Evolutionary conservation across 1,284 basidiomycete species (phyloP), one percentile per base, ranked within the genome.

Genomic region (Stereum hirsutum): DNA sequence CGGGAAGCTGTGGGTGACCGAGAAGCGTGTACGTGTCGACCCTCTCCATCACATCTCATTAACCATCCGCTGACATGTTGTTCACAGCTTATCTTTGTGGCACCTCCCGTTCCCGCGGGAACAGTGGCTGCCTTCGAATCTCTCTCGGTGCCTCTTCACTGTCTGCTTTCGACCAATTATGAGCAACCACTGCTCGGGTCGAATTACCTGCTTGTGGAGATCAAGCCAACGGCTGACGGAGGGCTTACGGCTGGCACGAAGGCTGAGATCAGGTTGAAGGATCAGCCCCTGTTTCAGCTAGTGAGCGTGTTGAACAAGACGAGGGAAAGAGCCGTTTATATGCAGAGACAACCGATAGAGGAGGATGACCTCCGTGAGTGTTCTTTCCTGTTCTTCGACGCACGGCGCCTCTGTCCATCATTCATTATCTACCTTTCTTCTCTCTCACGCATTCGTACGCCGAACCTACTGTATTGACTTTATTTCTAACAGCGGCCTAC

Each of bases 261-360:
- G 42, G 73, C 71, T 1, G 81, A 88, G 57, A 62, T 89, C 27
- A 70, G 85, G 46, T 71, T 85, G 56, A 75, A 71, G 54, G 72
- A 84, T 54, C 68, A 72, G 41, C 74, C 75, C 7, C 74, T 89
- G 66, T 86, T 86, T 53, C 69, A 77, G 57, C 89, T 89, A 54
- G 76, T 80, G 24, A 75, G 72, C 44, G 57, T 74, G 23, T 58
- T 89, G 41, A 81, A 86, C 63, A 86, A 87, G 66, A 76, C 81
- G 27, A 72, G 85, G 41, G 82, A 87, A 61, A 67, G 73, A 40
- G 77, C 77, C 21, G 75, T 86, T 34, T 83, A 81, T 52, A 85
- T 84, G 82, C 78, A 68, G 56, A 66, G 81, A 37, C 78, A 80
- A 50, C 60, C 66, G 36, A 60, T 69, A 49, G 56, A 65, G 42